These are phyloP conservation scores for Vaccinium vitisidaea DNA, from an alignment of 148 eudicot genomes.

Conservation along the genomic window DNA sequence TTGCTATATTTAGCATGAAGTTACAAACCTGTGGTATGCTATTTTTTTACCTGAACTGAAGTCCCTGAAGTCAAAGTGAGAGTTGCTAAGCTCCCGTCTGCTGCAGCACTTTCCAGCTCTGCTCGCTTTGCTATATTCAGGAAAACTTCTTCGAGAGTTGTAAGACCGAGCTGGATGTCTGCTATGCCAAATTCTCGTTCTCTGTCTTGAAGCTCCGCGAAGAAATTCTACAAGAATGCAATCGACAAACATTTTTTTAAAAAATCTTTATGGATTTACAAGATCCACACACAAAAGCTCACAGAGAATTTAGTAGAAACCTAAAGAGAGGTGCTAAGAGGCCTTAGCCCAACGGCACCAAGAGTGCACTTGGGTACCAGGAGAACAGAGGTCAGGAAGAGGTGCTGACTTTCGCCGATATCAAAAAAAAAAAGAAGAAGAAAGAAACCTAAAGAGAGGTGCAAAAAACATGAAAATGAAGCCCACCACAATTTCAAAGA, in stretches of 20 bases:
- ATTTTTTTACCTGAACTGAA: constrained; percentile 34
- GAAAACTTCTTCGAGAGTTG: constrained; percentile 92
- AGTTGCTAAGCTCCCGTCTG: constrained; percentile 62
- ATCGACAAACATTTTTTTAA: not conserved
- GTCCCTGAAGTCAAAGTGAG: constrained; percentile 64
- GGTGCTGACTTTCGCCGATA: no score
- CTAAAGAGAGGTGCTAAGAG: not conserved
- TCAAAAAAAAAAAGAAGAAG: no score
- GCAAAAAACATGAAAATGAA: not conserved
- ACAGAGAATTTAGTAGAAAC: not conserved
- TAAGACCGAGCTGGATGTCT: constrained; percentile 82
- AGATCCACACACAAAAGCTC: not conserved
- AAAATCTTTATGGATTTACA: not conserved
- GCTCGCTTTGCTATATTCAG: constrained; percentile 77
- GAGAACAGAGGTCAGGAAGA: no score
- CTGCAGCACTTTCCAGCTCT: constrained; percentile 76
- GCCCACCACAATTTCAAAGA: no score
- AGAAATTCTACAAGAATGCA: constrained; percentile 40
- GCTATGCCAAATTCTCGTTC: constrained; percentile 62
- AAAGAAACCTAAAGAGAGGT: not conserved
- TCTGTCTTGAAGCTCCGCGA: constrained; percentile 75
- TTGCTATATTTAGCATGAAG: not conserved
- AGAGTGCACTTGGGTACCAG: no score
- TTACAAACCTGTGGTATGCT: not conserved
- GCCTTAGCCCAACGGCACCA: no score